These are phyloP conservation scores for Byssochlamys sp. DNA, from an alignment of 2,329 filamentous ascomycete genomes.

Conservation along the genomic window DNA sequence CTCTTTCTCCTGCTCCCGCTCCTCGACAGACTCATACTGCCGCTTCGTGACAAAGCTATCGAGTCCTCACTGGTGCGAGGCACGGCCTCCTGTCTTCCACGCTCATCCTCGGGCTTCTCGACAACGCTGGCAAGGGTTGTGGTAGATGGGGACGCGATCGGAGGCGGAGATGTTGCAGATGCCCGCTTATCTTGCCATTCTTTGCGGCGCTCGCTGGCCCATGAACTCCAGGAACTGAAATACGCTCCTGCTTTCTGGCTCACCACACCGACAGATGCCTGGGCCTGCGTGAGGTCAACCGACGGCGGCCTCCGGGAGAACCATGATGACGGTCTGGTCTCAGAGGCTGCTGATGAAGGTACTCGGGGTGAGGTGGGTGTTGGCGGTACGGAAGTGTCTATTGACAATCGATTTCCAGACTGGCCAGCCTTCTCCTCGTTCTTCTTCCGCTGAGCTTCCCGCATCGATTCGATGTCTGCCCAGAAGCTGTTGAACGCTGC, in stretches of 20 bases:
- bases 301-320: constrained; percentile 24
- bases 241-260: constrained; percentile 52
- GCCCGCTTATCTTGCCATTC: constrained; percentile 36
- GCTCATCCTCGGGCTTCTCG: constrained; percentile 18
- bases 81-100: constrained; percentile 21
- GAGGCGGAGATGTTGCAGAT: constrained; percentile 13
- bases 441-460: constrained; percentile 59
- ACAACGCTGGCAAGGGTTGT: constrained; percentile 15
- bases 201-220: constrained; percentile 44
- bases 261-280: constrained; percentile 46
- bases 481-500: constrained; percentile 81
- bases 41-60: constrained; percentile 19
- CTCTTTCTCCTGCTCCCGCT: constrained; percentile 26
- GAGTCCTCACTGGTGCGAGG: constrained; percentile 20
- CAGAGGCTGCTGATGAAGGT: constrained; percentile 16
- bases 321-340: constrained; percentile 18
- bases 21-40: constrained; percentile 22
- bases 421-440: constrained; percentile 27
- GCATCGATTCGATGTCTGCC: constrained; percentile 74
- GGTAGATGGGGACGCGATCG: constrained; percentile 12
- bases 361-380: neutral
- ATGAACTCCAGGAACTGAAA: constrained; percentile 53
- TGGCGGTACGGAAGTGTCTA: neutral
- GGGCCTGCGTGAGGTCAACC: constrained; percentile 45
- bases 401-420: constrained; percentile 15